These are phyloP conservation scores for Backusella australiensis DNA, from an alignment of 192 early-diverging fungal species.

Conservation along the genomic window DNA sequence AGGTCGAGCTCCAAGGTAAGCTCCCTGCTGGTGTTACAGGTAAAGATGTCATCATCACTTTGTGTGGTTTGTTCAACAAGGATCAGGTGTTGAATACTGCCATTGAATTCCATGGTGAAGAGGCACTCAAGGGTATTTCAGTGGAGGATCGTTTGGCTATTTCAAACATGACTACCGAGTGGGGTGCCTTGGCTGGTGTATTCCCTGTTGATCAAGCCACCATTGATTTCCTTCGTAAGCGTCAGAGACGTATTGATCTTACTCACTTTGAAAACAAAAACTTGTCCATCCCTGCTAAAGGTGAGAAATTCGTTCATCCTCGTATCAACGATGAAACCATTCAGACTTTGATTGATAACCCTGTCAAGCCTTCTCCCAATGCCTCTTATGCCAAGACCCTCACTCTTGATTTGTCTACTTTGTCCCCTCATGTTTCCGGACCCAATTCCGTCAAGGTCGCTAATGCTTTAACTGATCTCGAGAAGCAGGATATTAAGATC, in stretches of 20 bases:
- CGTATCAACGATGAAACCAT: constrained; percentile 54
- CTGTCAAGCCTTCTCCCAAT: constrained; percentile 49
- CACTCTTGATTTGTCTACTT: constrained; percentile 82
- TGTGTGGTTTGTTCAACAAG: constrained; percentile 89
- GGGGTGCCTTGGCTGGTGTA: constrained; percentile 96
- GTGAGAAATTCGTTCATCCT: constrained; percentile 51
- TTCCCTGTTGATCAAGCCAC: constrained; percentile 90
- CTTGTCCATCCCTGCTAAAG: constrained; percentile 37
- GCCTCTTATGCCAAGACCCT: constrained; percentile 85
- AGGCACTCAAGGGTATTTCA: constrained; percentile 57
- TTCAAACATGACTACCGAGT: constrained; percentile 99
- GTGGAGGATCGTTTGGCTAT: constrained; percentile 94
- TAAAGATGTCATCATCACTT: constrained; percentile 94
- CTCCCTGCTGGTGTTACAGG: constrained; percentile 86
- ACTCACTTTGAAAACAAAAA: constrained; percentile 54
- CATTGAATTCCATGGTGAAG: constrained; percentile 90
- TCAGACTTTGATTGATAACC: constrained; percentile 37
- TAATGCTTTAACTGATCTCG: constrained; percentile 72
- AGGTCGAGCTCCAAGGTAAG: constrained; percentile 80
- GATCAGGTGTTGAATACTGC: constrained; percentile 97
- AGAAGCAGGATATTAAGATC: constrained; percentile 72
- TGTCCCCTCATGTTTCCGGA: constrained; percentile 88
- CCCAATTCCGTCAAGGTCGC: constrained; percentile 97
- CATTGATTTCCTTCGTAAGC: constrained; percentile 66
- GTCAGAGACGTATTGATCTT: constrained; percentile 52